Conservation (phyloP, 2,329 filamentous ascomycete species). For the Beauveria sp. region DNA sequence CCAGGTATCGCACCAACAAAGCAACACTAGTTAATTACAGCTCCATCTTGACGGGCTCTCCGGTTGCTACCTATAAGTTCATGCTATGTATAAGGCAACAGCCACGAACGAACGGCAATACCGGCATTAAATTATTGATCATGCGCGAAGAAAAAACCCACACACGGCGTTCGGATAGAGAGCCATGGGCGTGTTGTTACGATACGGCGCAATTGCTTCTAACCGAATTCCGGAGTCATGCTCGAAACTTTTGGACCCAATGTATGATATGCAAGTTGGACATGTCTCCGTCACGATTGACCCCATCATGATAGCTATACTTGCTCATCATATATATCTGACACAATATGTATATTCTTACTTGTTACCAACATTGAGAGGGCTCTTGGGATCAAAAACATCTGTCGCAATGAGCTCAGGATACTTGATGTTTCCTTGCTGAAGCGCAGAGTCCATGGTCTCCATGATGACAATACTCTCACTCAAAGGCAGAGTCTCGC, state of each 20-base stretch:
- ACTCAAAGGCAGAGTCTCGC: conserved; percentile 58
- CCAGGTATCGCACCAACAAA: too few relatives aligned
- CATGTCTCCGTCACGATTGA: too few relatives aligned
- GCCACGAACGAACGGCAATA: not conserved
- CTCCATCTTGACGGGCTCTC: not conserved
- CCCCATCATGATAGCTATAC: too few relatives aligned
- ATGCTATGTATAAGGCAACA: not conserved
- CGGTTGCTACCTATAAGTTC: not conserved
- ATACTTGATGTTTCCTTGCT: conserved; percentile 46
- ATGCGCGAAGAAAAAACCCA: not conserved
- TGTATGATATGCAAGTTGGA: too few relatives aligned
- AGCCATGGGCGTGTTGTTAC: too few relatives aligned
- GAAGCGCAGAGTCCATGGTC: conserved; percentile 49
- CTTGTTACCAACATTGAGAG: conserved; percentile 49
- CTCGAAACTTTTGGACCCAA: too few relatives aligned
- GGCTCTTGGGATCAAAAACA: conserved; percentile 51
- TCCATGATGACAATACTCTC: conserved; percentile 87
- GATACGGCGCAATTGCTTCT: too few relatives aligned
- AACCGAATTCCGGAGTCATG: too few relatives aligned
- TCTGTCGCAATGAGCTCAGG: conserved; percentile 49
- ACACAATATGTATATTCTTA: conserved; percentile 13
- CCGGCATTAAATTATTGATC: not conserved
- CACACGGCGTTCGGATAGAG: too few relatives aligned
- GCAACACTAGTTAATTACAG: too few relatives aligned
- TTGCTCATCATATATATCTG: not conserved